Percentiles rank a stretch among this genome's conserved stretches.
These are phyloP conservation scores for Fusarium duplospermum DNA, from an alignment of 2,329 filamentous ascomycete genomes.

Conservation along the genomic window DNA sequence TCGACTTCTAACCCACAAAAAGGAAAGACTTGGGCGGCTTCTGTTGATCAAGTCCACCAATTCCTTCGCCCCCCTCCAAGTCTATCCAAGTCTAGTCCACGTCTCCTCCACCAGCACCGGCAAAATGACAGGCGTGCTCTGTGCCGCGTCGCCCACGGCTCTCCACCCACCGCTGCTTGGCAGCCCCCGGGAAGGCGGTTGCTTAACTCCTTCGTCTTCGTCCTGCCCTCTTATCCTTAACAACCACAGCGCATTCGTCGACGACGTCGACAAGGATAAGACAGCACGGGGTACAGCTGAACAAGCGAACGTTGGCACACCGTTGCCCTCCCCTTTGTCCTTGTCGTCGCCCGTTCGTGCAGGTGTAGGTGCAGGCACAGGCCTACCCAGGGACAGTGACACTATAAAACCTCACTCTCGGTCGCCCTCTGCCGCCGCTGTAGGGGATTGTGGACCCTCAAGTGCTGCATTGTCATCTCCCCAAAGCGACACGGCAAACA, in stretches of 20 bases:
- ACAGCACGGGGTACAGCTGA: conserved; percentile 14
- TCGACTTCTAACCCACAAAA: conserved; percentile 15
- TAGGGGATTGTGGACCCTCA: conserved; percentile 42
- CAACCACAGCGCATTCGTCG: conserved; percentile 33
- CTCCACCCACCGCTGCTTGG: conserved; percentile 65
- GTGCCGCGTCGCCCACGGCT: conserved; percentile 57
- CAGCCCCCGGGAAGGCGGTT: conserved; percentile 43
- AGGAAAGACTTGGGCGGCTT: conserved; percentile 15
- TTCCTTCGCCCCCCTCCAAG: conserved; percentile 23
- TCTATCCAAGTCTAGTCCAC: conserved; percentile 23
- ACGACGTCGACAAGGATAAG: conserved; percentile 10
- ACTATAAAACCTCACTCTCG: conserved; percentile 31
- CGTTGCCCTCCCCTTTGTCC: conserved; percentile 19
- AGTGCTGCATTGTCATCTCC: conserved; percentile 27
- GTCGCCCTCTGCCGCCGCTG: conserved; percentile 18
- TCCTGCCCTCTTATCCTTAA: conserved; percentile 31
- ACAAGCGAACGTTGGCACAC: conserved; percentile 4
- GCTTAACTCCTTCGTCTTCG: conserved; percentile 31
- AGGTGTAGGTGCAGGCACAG: neutral
- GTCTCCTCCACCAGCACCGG: conserved; percentile 32
- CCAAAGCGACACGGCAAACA: conserved; percentile 13
- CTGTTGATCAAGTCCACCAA: conserved; percentile 17
- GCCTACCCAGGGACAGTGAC: conserved; percentile 10
- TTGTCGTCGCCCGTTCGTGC: conserved; percentile 17
- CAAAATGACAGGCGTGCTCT: conserved; percentile 44